phyloP scores from a whole-genome alignment of 148 eudicot genomes.

The Amaranthus cruentus region DNA sequence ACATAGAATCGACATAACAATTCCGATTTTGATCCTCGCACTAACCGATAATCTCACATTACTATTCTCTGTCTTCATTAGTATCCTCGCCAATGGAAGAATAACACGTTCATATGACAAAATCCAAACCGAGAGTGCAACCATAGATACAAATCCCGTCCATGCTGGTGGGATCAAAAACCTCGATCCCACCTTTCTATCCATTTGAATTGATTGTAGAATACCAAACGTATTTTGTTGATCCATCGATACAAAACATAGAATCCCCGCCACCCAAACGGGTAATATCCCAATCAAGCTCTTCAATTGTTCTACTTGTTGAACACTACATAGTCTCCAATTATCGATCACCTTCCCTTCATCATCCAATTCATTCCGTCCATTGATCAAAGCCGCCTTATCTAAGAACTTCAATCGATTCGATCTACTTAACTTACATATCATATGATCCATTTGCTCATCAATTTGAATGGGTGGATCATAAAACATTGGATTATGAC shows the following conservation, averaged over 20 bases:
- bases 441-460: slow-evolving; percentile 9
- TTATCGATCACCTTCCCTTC: slow-evolving; percentile 30
- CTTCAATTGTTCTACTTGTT: slow-evolving; percentile 66
- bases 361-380: slow-evolving; percentile 33
- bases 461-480: slow-evolving; percentile 25
- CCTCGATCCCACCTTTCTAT: slow-evolving; percentile 30
- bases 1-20: slow-evolving; percentile 50
- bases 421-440: slow-evolving; percentile 15
- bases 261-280: slow-evolving; percentile 57
- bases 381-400: slow-evolving; percentile 49
- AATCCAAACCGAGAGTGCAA: slow-evolving; percentile 56
- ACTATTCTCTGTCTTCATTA: slow-evolving; percentile 3
- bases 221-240: slow-evolving; percentile 64
- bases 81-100: slow-evolving; percentile 28
- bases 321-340: slow-evolving; percentile 62
- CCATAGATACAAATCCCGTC: slow-evolving; percentile 49
- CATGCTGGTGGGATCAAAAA: slow-evolving; percentile 68
- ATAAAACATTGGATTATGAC: slow-evolving; percentile 15
- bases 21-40: slow-evolving; percentile 45
- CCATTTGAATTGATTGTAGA: slow-evolving; percentile 60
- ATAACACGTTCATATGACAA: slow-evolving; percentile 44
- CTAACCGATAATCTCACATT: slow-evolving; percentile 36
- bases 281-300: slow-evolving; percentile 55
- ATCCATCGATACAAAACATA: slow-evolving; percentile 56
- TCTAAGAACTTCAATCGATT: slow-evolving; percentile 45